Conservation (phyloP, 2,329 filamentous ascomycete genomes). For the Allantophomopsis lycopodina region DNA sequence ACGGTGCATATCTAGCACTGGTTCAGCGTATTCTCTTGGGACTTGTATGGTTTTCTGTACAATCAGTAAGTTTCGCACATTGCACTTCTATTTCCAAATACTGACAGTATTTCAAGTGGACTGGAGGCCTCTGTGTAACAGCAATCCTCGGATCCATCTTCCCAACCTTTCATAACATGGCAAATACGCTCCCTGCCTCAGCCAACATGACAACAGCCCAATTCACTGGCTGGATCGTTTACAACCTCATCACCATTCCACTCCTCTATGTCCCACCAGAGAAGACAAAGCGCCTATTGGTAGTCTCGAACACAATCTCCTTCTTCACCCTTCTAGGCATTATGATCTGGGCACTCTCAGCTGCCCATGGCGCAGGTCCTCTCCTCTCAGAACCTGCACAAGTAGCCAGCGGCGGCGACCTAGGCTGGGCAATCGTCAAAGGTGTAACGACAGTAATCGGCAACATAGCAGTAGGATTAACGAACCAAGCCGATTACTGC, state of each 20-base stretch:
- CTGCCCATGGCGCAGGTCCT: conserved; percentile 18
- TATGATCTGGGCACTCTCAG: conserved; percentile 22
- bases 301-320: conserved; percentile 16
- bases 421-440: conserved; percentile 23
- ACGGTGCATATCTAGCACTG: conserved; percentile 24
- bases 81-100: too few species aligned
- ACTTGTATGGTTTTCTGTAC: conserved; percentile 22
- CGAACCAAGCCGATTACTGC: conserved; percentile 29
- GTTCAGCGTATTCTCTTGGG: conserved; percentile 25
- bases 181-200: conserved; percentile 19
- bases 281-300: conserved; percentile 19
- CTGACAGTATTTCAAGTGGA: conserved; percentile 9
- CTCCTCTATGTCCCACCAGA: conserved; percentile 29
- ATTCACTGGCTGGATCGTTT: conserved; percentile 22
- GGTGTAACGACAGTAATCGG: conserved; percentile 28
- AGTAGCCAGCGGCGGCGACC: conserved; percentile 5
- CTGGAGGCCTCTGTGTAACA: conserved; percentile 20
- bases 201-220: conserved; percentile 20
- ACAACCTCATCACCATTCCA: conserved; percentile 21
- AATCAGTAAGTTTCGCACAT: neutral
- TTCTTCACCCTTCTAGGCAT: conserved; percentile 17
- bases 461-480: conserved; percentile 27
- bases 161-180: conserved; percentile 20
- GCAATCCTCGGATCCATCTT: conserved; percentile 19
- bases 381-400: conserved; percentile 9